Percentiles rank a stretch among this genome's conserved stretches.
Evolutionary conservation across 805 yeast genomes (phyloP).

Genomic region (Nematodospora valgi): DNA sequence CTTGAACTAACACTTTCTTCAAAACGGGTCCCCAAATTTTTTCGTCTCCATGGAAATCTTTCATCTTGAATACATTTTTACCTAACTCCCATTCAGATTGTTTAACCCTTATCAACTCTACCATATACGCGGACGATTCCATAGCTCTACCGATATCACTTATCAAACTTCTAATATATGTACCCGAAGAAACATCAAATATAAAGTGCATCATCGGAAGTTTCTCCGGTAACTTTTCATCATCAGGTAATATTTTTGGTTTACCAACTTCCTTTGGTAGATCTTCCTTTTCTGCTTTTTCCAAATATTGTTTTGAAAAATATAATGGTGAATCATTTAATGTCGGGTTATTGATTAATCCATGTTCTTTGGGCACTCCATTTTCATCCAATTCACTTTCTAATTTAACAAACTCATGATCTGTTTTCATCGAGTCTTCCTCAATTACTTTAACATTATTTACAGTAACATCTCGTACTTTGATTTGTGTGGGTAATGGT

Average conservation of each 20-base stretch:
- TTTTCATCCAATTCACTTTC: conserved; percentile 45
- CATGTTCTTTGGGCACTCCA: conserved; percentile 44
- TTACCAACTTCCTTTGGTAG: conserved; percentile 36
- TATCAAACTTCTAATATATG: conserved; percentile 84
- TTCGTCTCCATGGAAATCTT: conserved; percentile 62
- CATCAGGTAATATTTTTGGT: conserved; percentile 36
- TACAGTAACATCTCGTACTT: conserved; percentile 68
- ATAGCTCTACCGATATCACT: conserved; percentile 86
- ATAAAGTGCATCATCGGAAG: conserved; percentile 72
- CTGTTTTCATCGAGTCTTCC: conserved; percentile 49
- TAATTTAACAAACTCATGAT: conserved; percentile 51
- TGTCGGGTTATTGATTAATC: conserved; percentile 49
- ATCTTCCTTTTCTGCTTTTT: conserved; percentile 37
- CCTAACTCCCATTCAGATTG: conserved; percentile 87
- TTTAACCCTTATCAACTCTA: conserved; percentile 61
- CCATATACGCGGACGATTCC: conserved; percentile 85
- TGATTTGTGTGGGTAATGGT: conserved; percentile 81
- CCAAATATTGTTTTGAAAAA: conserved; percentile 54
- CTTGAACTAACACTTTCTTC: conserved; percentile 46
- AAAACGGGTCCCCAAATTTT: conserved; percentile 69
- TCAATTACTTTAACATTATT: conserved; percentile 49
- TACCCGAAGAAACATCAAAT: conserved; percentile 88
- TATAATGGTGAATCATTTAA: conserved; percentile 60
- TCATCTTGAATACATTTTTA: conserved; percentile 61
- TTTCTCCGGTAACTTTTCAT: conserved; percentile 39